Conservation (phyloP, 805 yeast genomes). For the Maudiozyma saulgeensis region DNA sequence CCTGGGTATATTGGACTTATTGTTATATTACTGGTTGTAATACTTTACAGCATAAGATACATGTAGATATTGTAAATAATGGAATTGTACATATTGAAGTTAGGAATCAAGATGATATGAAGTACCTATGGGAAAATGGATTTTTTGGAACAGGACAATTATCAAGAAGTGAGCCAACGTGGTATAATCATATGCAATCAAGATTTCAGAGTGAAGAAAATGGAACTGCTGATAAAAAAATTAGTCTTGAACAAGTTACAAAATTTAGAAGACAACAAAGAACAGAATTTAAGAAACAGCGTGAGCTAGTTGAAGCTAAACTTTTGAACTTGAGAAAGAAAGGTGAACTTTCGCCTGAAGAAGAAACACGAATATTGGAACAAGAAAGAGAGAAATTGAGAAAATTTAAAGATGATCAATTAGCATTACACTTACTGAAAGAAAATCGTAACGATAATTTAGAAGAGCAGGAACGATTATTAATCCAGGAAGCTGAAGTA, state of each 20-base stretch:
- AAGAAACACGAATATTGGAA: constrained; percentile 25
- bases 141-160: constrained; percentile 89
- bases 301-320: constrained; percentile 49
- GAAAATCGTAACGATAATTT: constrained; percentile 12
- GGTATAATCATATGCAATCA: constrained; percentile 59
- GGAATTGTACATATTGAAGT: constrained; percentile 25
- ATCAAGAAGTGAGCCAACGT: constrained; percentile 88
- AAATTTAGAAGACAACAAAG: constrained; percentile 62
- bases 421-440: not conserved
- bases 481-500: constrained; percentile 9
- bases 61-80: constrained; percentile 29
- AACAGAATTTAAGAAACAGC: constrained; percentile 55
- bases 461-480: constrained; percentile 28
- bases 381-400: constrained; percentile 27
- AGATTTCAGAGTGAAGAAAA: constrained; percentile 34
- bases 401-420: constrained; percentile 26
- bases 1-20: constrained; percentile 43
- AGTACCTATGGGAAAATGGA: constrained; percentile 67
- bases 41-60: constrained; percentile 10
- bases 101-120: constrained; percentile 37
- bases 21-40: constrained; percentile 23
- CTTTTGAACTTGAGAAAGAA: constrained; percentile 33
- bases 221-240: constrained; percentile 10
- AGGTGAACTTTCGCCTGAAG: constrained; percentile 24
- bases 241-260: constrained; percentile 69